These are phyloP conservation scores for Heteromeles arbutifolia DNA, from an alignment of 306 rosid genomes.

Conservation along the genomic window DNA sequence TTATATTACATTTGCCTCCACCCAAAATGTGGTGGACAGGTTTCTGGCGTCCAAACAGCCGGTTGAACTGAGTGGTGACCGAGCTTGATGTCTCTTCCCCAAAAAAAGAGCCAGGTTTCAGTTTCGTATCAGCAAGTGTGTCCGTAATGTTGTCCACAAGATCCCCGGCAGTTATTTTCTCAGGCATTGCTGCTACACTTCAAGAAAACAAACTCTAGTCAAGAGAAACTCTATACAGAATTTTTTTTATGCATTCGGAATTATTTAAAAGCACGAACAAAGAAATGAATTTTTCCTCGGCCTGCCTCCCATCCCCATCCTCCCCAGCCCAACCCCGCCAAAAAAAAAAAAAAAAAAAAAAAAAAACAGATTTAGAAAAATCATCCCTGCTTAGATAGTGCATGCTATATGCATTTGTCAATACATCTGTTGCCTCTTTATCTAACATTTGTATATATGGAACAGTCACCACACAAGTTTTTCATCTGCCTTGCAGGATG, in stretches of 20 bases:
- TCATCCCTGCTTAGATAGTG: too few relatives aligned
- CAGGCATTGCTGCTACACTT: conserved; percentile 57
- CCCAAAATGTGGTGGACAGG: conserved; percentile 75
- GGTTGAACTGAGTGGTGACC: conserved; percentile 43
- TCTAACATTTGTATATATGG: too few relatives aligned
- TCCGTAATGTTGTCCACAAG: conserved; percentile 45
- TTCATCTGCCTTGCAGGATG: too few relatives aligned
- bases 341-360: too few relatives aligned
- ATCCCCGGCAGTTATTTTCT: conserved; percentile 50
- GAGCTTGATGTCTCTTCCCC: conserved; percentile 49
- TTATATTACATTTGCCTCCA: conserved; percentile 76
- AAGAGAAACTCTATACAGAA: conserved; percentile 1
- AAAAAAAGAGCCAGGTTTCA: conserved; percentile 42
- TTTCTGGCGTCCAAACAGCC: conserved; percentile 81
- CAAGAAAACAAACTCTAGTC: conserved; percentile 2
- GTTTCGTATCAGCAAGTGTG: conserved; percentile 45
- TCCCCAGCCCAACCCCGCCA: too few relatives aligned
- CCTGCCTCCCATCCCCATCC: too few relatives aligned
- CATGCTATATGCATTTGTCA: too few relatives aligned
- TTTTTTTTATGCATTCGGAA: neutral
- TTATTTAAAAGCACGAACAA: neutral
- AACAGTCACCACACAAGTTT: too few relatives aligned
- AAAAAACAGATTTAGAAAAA: too few relatives aligned
- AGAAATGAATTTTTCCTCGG: neutral
- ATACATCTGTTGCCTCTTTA: too few relatives aligned